Conservation (phyloP, 352 stramenopile genomes). For the Pythium myriotylum region DNA sequence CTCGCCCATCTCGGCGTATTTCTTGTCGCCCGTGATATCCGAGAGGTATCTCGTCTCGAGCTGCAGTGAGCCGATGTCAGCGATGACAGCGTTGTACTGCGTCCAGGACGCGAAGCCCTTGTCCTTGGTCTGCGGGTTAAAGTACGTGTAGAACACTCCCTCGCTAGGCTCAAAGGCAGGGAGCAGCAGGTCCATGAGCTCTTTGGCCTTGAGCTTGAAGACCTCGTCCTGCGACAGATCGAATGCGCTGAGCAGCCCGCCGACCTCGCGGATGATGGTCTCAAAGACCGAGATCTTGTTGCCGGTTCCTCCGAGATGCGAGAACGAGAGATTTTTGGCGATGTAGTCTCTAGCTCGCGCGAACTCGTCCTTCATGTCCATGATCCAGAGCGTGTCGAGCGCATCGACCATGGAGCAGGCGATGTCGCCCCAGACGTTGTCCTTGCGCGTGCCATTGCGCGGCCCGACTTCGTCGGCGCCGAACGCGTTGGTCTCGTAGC, state of each 20-base stretch:
- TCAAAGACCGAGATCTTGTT: slow-evolving; percentile 96
- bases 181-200: slow-evolving; percentile 91
- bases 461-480: slow-evolving; percentile 95
- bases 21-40: slow-evolving; percentile 72
- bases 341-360: slow-evolving; percentile 89
- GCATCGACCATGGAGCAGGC: slow-evolving; percentile 93
- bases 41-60: slow-evolving; percentile 83
- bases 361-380: slow-evolving; percentile 95
- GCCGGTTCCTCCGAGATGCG: slow-evolving; percentile 57
- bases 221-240: slow-evolving; percentile 84
- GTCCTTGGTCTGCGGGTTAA: slow-evolving; percentile 85
- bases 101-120: slow-evolving; percentile 32
- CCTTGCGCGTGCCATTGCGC: slow-evolving; percentile 49
- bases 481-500: slow-evolving; percentile 95
- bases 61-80: slow-evolving; percentile 84
- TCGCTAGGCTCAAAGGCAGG: slow-evolving; percentile 89
- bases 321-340: slow-evolving; percentile 75
- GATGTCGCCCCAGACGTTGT: slow-evolving; percentile 91
- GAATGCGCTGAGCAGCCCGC: slow-evolving; percentile 96
- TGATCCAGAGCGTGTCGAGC: slow-evolving; percentile 97
- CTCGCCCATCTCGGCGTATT: slow-evolving; percentile 76
- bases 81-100: slow-evolving; percentile 61
- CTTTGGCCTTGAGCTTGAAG: slow-evolving; percentile 92
- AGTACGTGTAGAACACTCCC: slow-evolving; percentile 90
- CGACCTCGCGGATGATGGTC: slow-evolving; percentile 98